These are phyloP conservation scores for Chalciporus sphaerocephalus DNA, from an alignment of 768 basidiomycete genomes.

Conservation along the genomic window DNA sequence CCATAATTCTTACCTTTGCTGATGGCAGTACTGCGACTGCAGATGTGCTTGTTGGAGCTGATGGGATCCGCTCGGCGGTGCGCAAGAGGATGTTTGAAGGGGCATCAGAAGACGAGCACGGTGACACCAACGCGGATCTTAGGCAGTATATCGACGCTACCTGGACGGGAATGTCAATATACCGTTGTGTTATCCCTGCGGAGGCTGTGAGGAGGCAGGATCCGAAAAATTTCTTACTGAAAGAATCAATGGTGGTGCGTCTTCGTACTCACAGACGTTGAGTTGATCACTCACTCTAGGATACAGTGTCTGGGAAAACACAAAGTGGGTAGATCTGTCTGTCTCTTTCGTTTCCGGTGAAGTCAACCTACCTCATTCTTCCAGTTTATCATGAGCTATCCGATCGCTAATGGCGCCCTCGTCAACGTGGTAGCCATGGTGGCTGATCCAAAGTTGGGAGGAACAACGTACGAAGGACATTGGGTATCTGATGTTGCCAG, in stretches of 20 bases:
- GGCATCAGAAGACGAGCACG: conserved; percentile 3
- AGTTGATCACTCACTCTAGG: conserved; percentile 9
- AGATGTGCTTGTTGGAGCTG: conserved; percentile 44
- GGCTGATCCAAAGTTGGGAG: conserved; percentile 27
- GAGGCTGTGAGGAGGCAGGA: conserved; percentile 25
- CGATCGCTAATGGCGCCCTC: conserved; percentile 33
- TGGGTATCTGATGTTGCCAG: conserved; percentile 27
- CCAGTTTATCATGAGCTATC: conserved; percentile 40
- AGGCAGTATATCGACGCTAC: conserved; percentile 24
- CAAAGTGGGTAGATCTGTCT: conserved; percentile 1
- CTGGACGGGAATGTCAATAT: conserved; percentile 41
- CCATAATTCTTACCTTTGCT: conserved; percentile 10
- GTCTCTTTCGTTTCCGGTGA: not conserved
- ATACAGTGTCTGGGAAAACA: conserved; percentile 13
- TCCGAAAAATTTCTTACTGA: conserved; percentile 24
- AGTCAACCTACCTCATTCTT: not conserved
- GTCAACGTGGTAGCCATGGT: conserved; percentile 36
- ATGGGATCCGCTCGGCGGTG: conserved; percentile 36
- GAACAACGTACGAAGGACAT: conserved; percentile 30
- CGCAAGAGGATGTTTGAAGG: conserved; percentile 23
- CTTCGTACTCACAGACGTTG: conserved; percentile 3
- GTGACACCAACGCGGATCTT: not conserved
- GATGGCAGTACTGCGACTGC: conserved; percentile 24
- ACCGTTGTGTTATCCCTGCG: conserved; percentile 36
- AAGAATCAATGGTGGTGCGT: conserved; percentile 20